phyloP scores from a whole-genome alignment of 148 eudicot species.

The Vaccinium macrocarpon region DNA sequence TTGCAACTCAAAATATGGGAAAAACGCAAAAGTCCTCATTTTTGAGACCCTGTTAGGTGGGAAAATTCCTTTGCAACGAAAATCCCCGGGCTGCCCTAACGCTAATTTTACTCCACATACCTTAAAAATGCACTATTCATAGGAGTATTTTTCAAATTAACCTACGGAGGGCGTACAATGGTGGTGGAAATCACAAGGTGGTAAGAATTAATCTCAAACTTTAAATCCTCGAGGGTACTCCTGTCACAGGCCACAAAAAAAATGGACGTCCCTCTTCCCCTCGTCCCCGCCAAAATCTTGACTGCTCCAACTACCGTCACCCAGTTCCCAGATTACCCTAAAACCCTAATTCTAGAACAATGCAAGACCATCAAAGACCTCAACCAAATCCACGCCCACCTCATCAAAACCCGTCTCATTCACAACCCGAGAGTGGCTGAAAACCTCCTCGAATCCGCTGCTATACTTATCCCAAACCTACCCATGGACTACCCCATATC shows the following conservation, averaged over 20 bases:
- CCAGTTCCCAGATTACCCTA: conserved; percentile 32
- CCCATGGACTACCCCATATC: conserved; percentile 36
- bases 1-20: too few species aligned
- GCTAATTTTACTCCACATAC: too few species aligned
- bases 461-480: conserved; percentile 24
- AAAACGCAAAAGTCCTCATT: too few species aligned
- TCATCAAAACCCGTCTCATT: conserved; percentile 37
- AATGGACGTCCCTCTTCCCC: conserved; percentile 25
- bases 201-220: too few species aligned
- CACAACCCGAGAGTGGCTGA: conserved; percentile 29
- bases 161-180: too few species aligned
- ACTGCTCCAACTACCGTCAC: conserved; percentile 22
- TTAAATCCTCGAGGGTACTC: neutral
- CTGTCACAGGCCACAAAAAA: neutral
- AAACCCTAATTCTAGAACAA: conserved; percentile 36
- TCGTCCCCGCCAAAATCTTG: conserved; percentile 18
- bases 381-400: conserved; percentile 39
- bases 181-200: too few species aligned
- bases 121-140: too few species aligned
- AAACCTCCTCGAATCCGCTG: conserved; percentile 42
- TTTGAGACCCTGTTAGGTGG: too few species aligned
- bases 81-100: too few species aligned
- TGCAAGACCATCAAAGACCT: conserved; percentile 41
- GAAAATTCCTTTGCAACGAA: too few species aligned
- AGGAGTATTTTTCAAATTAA: too few species aligned